A percentile compares a stretch with the other conserved stretches of the same genome.
phyloP scores from a whole-genome alignment of 2,329 filamentous ascomycete species.

The Fusarium nelsonii region DNA sequence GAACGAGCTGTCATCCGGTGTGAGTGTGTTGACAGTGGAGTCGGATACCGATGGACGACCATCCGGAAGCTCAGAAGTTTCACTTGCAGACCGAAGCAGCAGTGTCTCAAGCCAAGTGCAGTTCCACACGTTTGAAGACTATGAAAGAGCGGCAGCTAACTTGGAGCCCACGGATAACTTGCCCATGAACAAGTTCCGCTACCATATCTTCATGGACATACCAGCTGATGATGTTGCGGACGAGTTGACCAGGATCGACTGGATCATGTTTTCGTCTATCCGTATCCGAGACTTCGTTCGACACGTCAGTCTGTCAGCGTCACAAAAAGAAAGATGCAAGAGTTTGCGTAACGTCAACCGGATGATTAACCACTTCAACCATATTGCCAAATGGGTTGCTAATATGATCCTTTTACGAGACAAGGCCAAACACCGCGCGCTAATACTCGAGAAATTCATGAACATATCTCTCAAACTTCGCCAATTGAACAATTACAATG shows the following conservation, averaged over 20 bases:
- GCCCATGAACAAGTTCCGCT: slow-evolving; percentile 85
- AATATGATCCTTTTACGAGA: slow-evolving; percentile 90
- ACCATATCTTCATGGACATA: slow-evolving; percentile 89
- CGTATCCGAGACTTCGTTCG: slow-evolving; percentile 92
- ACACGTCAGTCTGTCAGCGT: slow-evolving; percentile 81
- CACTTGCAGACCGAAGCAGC: slow-evolving; percentile 56
- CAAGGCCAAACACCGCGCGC: slow-evolving; percentile 93
- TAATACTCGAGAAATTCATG: slow-evolving; percentile 97
- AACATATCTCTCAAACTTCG: slow-evolving; percentile 86
- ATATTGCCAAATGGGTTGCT: slow-evolving; percentile 83
- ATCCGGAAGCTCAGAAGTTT: slow-evolving; percentile 61
- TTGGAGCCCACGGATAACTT: slow-evolving; percentile 78
- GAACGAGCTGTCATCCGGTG: slow-evolving; percentile 55
- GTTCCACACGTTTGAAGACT: slow-evolving; percentile 79
- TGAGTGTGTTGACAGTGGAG: slow-evolving; percentile 64
- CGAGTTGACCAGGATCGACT: slow-evolving; percentile 95
- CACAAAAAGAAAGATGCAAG: slow-evolving; percentile 79
- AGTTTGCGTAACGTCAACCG: slow-evolving; percentile 89
- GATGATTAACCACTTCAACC: slow-evolving; percentile 94
- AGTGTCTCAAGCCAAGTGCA: slow-evolving; percentile 62
- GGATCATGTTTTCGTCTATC: slow-evolving; percentile 97
- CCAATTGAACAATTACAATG: slow-evolving; percentile 96
- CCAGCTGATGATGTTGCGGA: slow-evolving; percentile 87
- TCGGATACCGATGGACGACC: slow-evolving; percentile 59
- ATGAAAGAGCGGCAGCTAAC: slow-evolving; percentile 80